Evolutionary conservation across 768 basidiomycete genomes (phyloP).

Genomic region (Tulasnella sp.): DNA sequence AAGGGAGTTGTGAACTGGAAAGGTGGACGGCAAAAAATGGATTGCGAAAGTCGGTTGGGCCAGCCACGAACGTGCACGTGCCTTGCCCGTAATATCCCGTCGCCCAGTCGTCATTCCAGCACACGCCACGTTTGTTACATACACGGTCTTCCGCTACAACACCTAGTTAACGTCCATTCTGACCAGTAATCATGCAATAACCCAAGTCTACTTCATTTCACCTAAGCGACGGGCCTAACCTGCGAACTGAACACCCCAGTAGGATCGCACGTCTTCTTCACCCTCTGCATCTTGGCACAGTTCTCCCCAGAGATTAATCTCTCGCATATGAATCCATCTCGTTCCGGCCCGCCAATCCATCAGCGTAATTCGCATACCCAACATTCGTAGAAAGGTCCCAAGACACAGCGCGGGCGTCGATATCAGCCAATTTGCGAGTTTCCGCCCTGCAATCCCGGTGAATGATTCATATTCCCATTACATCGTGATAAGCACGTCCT

Average conservation of each 20-base stretch:
- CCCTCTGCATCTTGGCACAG: background rate
- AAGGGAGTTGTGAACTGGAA: background rate
- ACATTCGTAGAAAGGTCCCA: constrained; percentile 2
- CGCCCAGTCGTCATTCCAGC: background rate
- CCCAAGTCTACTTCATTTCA: background rate
- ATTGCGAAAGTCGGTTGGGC: background rate
- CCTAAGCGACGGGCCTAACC: constrained; percentile 1
- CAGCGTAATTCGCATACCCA: constrained; percentile 13
- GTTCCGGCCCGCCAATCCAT: constrained; percentile 1
- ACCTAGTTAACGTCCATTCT: background rate
- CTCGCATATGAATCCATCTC: constrained; percentile 10
- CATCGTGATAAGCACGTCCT: constrained; percentile 6
- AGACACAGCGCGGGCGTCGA: background rate
- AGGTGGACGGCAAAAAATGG: background rate
- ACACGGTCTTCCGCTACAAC: too few species aligned
- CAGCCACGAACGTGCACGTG: background rate
- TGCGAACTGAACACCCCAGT: constrained; percentile 10
- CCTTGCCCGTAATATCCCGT: background rate
- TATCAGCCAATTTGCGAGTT: background rate
- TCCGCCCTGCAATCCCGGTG: background rate
- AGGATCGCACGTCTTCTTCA: constrained; percentile 14
- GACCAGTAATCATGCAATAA: background rate
- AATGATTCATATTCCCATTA: constrained; percentile 10
- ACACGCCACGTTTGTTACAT: too few species aligned
- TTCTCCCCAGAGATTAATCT: constrained; percentile 10